These are phyloP conservation scores for Phialocephala subalpina DNA, from an alignment of 2,329 filamentous ascomycete genomes.

Conservation along the genomic window DNA sequence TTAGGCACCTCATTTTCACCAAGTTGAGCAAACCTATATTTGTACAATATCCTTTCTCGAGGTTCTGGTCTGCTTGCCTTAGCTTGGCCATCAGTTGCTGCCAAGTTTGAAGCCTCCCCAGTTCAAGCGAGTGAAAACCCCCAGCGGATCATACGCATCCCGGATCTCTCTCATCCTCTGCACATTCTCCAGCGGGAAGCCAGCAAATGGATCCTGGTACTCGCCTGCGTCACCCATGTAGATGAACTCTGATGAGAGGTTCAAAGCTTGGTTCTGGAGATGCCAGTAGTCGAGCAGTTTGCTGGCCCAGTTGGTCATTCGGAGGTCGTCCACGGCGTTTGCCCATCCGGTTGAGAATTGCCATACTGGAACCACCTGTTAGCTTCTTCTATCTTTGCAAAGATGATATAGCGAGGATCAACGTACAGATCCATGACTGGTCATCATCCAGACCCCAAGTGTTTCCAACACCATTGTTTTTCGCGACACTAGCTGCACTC, in stretches of 20 bases:
- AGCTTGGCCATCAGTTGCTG: no score
- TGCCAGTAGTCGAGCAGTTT: conserved; percentile 44
- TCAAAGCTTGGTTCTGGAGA: conserved; percentile 38
- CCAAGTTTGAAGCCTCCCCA: conserved; percentile 41
- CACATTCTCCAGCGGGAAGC: conserved; percentile 46
- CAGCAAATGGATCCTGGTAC: conserved; percentile 37
- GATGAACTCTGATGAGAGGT: conserved; percentile 23
- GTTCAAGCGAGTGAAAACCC: conserved; percentile 39
- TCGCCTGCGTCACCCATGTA: conserved; percentile 36
- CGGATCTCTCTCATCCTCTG: conserved; percentile 37
- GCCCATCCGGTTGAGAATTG: conserved; percentile 50
- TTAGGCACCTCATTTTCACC: no score
- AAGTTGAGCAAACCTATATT: no score
- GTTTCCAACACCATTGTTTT: conserved; percentile 49
- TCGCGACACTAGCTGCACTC: conserved; percentile 41
- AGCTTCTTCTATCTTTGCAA: no score
- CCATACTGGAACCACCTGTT: conserved; percentile 43
- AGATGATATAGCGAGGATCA: background rate
- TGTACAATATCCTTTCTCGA: no score
- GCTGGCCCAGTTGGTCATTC: conserved; percentile 46
- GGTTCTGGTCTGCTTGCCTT: no score
- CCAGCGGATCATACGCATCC: conserved; percentile 38
- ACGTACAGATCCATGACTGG: conserved; percentile 45
- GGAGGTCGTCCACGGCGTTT: conserved; percentile 46
- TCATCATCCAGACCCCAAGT: conserved; percentile 46